Conservation (phyloP, 331 rosid genomes). For the Stylosanthes scabra region DNA sequence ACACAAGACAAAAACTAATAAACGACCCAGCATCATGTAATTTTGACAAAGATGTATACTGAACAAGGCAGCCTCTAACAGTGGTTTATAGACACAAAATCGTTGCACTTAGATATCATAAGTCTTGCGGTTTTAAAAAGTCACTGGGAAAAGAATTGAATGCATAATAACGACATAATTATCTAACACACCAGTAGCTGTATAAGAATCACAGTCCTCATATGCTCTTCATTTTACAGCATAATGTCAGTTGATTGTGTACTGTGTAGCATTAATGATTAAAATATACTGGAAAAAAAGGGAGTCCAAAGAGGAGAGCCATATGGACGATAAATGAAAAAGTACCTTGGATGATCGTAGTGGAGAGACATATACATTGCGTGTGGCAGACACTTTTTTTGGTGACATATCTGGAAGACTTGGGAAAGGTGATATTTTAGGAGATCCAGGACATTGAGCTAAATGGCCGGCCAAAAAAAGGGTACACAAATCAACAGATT, state of each 20-base stretch:
- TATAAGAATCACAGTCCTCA: slow-evolving; percentile 5
- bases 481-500: slow-evolving; percentile 29
- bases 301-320: background rate
- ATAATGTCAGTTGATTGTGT: background rate
- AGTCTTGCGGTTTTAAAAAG: background rate
- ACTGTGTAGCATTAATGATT: background rate
- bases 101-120: background rate
- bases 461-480: slow-evolving; percentile 44
- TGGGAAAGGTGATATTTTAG: slow-evolving; percentile 85
- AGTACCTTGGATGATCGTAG: slow-evolving; percentile 90
- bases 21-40: background rate
- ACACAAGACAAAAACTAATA: background rate
- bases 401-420: slow-evolving; percentile 98
- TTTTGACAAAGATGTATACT: background rate
- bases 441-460: slow-evolving; percentile 91
- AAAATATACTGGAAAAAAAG: background rate
- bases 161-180: background rate
- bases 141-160: background rate
- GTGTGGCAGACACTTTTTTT: slow-evolving; percentile 93
- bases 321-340: slow-evolving; percentile 10
- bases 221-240: slow-evolving; percentile 19
- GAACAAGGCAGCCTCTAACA: background rate
- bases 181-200: background rate
- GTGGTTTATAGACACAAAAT: background rate
- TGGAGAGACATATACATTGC: slow-evolving; percentile 93